Conservation (phyloP, 441 rosid species). For the Erysimum cheiri region DNA sequence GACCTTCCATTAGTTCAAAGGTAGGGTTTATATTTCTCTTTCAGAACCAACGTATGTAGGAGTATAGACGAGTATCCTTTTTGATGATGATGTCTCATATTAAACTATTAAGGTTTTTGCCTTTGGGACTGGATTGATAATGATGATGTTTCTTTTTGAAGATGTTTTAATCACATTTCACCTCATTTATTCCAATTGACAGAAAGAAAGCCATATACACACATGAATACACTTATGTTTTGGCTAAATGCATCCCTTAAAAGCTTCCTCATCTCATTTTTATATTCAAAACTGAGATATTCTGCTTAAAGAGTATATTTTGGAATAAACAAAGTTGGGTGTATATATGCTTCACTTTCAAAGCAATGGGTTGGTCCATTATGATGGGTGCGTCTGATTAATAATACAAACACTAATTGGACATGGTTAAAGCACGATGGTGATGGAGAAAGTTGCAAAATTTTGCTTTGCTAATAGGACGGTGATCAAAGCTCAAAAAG, state of each 20-base stretch:
- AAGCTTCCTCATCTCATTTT: constrained; percentile 40
- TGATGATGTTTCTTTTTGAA: constrained; percentile 26
- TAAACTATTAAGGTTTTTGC: not conserved
- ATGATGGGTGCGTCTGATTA: constrained; percentile 34
- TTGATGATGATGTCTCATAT: constrained; percentile 19
- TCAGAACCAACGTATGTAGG: constrained; percentile 23
- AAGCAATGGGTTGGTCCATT: constrained; percentile 43
- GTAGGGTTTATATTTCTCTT: constrained; percentile 13
- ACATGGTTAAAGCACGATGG: constrained; percentile 35
- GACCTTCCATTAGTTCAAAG: constrained; percentile 1
- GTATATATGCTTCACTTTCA: constrained; percentile 43
- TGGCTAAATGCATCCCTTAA: constrained; percentile 40
- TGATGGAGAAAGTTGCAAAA: constrained; percentile 25
- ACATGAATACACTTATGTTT: constrained; percentile 34
- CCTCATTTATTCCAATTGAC: constrained; percentile 28
- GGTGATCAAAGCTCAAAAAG: constrained; percentile 34
- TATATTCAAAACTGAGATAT: constrained; percentile 5
- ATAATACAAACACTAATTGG: not conserved
- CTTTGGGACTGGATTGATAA: constrained; percentile 13
- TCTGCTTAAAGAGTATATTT: constrained; percentile 16
- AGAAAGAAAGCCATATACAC: constrained; percentile 19
- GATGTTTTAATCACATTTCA: constrained; percentile 12
- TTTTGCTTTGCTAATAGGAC: constrained; percentile 38
- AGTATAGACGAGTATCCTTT: constrained; percentile 23
- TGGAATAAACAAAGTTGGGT: constrained; percentile 29